Evolutionary conservation across 2,329 filamentous ascomycete species (phyloP).

Genomic region (Stylonectria norvegica): DNA sequence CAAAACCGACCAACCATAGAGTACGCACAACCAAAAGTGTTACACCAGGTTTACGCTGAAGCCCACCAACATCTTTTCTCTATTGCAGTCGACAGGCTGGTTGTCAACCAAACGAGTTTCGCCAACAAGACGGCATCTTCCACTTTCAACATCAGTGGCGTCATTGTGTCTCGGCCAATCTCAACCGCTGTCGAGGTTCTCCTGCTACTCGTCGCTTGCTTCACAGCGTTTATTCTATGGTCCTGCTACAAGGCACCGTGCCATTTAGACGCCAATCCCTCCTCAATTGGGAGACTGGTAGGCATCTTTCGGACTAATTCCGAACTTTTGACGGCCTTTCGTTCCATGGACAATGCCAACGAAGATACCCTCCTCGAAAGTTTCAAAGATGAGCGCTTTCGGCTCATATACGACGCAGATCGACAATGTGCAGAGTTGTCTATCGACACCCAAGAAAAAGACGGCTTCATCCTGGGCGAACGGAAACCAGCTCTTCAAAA

Average conservation of each 20-base stretch:
- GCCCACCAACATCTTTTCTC: slow-evolving; percentile 35
- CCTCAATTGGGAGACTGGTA: slow-evolving; percentile 19
- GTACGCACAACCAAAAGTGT: slow-evolving; percentile 4
- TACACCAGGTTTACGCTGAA: slow-evolving; percentile 16
- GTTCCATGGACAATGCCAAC: slow-evolving; percentile 6
- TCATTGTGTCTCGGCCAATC: slow-evolving; percentile 33
- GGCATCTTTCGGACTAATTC: slow-evolving; percentile 20
- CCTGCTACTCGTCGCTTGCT: slow-evolving; percentile 18
- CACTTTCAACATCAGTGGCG: slow-evolving; percentile 21
- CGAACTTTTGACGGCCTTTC: slow-evolving; percentile 4
- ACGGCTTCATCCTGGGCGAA: background rate
- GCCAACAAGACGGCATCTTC: slow-evolving; percentile 6
- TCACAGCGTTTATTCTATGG: slow-evolving; percentile 17
- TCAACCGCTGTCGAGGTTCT: slow-evolving; percentile 30
- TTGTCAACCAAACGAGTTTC: slow-evolving; percentile 13
- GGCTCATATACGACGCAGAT: slow-evolving; percentile 4
- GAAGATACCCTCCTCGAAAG: slow-evolving; percentile 7
- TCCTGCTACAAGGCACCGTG: slow-evolving; percentile 4
- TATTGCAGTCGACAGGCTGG: slow-evolving; percentile 13
- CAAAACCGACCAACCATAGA: background rate
- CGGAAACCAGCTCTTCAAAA: slow-evolving; percentile 1
- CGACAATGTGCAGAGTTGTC: background rate
- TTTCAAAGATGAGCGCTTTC: slow-evolving; percentile 14
- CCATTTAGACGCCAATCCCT: slow-evolving; percentile 24
- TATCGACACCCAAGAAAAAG: background rate